Evolutionary conservation across 345 rosid genomes (phyloP).

Genomic region (Tarenaya hassleriana): DNA sequence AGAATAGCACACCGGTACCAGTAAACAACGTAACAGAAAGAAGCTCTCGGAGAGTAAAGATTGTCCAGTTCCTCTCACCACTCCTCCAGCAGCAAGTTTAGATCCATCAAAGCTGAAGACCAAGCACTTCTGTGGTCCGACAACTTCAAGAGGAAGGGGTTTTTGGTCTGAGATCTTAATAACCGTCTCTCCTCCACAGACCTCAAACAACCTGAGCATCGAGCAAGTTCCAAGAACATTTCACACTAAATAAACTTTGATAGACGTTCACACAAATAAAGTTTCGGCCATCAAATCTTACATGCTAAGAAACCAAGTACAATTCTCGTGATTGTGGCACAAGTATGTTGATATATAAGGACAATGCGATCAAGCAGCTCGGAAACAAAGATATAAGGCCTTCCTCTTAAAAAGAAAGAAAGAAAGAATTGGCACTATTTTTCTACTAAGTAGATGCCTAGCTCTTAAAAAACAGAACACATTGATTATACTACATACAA

Average conservation of each 20-base stretch:
- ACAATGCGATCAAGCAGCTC: too few species aligned
- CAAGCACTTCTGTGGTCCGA: constrained; percentile 72
- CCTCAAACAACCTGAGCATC: constrained; percentile 63
- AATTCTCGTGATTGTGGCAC: too few species aligned
- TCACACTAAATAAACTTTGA: constrained; percentile 1
- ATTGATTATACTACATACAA: too few species aligned
- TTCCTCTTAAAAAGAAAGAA: too few species aligned
- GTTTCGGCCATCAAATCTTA: too few species aligned
- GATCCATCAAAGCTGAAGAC: constrained; percentile 90
- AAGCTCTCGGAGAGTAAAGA: background rate
- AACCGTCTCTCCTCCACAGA: constrained; percentile 41
- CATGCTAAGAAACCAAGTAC: too few species aligned
- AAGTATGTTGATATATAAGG: too few species aligned
- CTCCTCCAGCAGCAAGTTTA: constrained; percentile 76
- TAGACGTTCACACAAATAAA: constrained; percentile 9
- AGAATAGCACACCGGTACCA: background rate
- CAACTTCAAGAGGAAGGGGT: constrained; percentile 52
- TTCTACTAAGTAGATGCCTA: too few species aligned
- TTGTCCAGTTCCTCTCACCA: constrained; percentile 44
- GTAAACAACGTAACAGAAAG: background rate
- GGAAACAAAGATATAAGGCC: too few species aligned
- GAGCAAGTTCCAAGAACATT: constrained; percentile 6
- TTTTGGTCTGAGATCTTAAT: constrained; percentile 48
- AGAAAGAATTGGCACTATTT: too few species aligned
- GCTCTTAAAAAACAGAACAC: too few species aligned